Evolutionary conservation across 306 rosid genomes (phyloP).

Genomic region (Sicyos edulis): DNA sequence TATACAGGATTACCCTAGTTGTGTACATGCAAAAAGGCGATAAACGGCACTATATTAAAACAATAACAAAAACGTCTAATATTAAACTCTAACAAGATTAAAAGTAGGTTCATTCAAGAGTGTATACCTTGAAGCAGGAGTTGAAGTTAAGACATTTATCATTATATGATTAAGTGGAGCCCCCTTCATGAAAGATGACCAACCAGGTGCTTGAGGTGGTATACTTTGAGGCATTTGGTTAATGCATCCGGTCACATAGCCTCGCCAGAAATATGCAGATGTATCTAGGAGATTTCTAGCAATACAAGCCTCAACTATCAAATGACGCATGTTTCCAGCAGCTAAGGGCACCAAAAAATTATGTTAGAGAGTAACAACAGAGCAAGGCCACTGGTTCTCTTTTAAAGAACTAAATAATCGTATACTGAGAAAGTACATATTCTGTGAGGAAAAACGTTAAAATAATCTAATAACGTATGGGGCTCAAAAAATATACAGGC

Average conservation of each 20-base stretch:
- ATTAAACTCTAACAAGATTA: too few species aligned
- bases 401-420: too few species aligned
- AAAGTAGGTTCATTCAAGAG: background rate
- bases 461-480: too few species aligned
- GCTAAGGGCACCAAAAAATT: slow-evolving; percentile 27
- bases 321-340: slow-evolving; percentile 95
- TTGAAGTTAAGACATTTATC: slow-evolving; percentile 68
- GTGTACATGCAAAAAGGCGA: too few species aligned
- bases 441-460: background rate
- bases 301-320: slow-evolving; percentile 94
- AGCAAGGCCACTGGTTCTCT: too few species aligned
- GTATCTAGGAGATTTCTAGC: slow-evolving; percentile 80
- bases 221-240: slow-evolving; percentile 71
- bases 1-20: too few species aligned
- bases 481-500: too few species aligned
- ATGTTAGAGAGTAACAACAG: background rate
- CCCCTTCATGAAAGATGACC: slow-evolving; percentile 88
- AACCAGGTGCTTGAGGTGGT: slow-evolving; percentile 69
- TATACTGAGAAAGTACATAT: background rate
- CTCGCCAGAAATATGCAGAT: slow-evolving; percentile 85
- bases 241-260: slow-evolving; percentile 67
- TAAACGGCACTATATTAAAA: too few species aligned
- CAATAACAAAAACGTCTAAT: too few species aligned
- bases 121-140: slow-evolving; percentile 87
- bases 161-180: slow-evolving; percentile 55